Evolutionary conservation across 2,329 filamentous ascomycete genomes (phyloP).

Genomic region (Nemania sp.): DNA sequence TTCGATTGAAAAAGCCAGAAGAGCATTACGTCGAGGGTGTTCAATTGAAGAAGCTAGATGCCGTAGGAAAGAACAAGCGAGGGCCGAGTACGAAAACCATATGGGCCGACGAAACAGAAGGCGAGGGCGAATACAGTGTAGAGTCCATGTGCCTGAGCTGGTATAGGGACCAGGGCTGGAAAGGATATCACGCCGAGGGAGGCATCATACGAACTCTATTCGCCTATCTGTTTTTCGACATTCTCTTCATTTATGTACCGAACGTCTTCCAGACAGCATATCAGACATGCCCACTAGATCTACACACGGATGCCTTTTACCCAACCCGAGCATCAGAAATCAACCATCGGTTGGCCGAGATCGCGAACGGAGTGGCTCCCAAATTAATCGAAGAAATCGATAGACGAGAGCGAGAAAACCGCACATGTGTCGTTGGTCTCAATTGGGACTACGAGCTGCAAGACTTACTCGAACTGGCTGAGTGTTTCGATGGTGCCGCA

Average conservation of each 20-base stretch:
- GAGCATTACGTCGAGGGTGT: slow-evolving; percentile 78
- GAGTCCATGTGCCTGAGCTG: slow-evolving; percentile 92
- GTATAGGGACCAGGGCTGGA: slow-evolving; percentile 85
- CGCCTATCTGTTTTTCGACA: slow-evolving; percentile 88
- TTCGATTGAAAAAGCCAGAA: slow-evolving; percentile 73
- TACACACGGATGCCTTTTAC: slow-evolving; percentile 93
- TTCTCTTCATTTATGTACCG: slow-evolving; percentile 89
- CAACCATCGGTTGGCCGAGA: slow-evolving; percentile 81
- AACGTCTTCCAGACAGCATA: slow-evolving; percentile 97
- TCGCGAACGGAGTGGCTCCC: slow-evolving; percentile 79
- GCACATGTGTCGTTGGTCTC: slow-evolving; percentile 87
- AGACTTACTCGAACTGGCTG: slow-evolving; percentile 78
- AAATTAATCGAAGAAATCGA: slow-evolving; percentile 71
- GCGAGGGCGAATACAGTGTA: slow-evolving; percentile 77
- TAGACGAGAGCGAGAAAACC: slow-evolving; percentile 66
- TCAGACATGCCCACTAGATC: slow-evolving; percentile 89
- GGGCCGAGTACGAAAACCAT: slow-evolving; percentile 71
- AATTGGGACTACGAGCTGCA: slow-evolving; percentile 85
- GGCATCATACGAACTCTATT: slow-evolving; percentile 91
- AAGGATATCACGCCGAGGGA: slow-evolving; percentile 92
- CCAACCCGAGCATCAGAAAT: slow-evolving; percentile 85
- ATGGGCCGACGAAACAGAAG: slow-evolving; percentile 80
- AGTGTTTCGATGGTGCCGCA: slow-evolving; percentile 78
- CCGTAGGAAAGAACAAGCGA: slow-evolving; percentile 45
- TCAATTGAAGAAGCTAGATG: slow-evolving; percentile 69